Evolutionary conservation across 495 filamentous ascomycete genomes (phyloP).

Genomic region (Staphylotrichum longicolle): DNA sequence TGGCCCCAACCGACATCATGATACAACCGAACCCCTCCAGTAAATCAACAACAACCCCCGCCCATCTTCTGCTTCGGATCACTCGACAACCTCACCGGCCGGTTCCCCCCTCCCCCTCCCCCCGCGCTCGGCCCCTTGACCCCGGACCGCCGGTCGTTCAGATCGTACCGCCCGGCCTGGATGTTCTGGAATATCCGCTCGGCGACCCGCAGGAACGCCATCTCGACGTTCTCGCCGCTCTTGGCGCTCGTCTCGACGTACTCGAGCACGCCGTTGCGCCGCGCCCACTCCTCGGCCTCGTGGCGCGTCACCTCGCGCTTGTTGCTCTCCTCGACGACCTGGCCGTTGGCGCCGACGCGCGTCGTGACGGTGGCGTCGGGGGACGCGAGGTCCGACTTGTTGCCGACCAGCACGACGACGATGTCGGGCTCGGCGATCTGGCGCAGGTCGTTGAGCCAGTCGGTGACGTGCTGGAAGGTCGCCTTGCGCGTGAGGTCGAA

Average conservation of each 20-base stretch:
- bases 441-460: constrained; percentile 90
- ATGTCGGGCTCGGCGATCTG: constrained; percentile 93
- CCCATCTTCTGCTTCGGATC: constrained; percentile 7
- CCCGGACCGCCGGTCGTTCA: constrained; percentile 91
- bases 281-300: constrained; percentile 88
- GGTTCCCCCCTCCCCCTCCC: constrained; percentile 40
- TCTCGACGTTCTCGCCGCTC: constrained; percentile 87
- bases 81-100: constrained; percentile 41
- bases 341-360: background rate
- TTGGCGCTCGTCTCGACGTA: constrained; percentile 98
- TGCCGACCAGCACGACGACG: constrained; percentile 89
- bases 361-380: constrained; percentile 13
- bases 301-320: constrained; percentile 71
- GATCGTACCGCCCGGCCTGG: constrained; percentile 85
- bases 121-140: constrained; percentile 62
- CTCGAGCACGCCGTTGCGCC: constrained; percentile 72
- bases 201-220: constrained; percentile 87
- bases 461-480: constrained; percentile 81
- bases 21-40: background rate
- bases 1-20: background rate
- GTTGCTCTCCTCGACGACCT: constrained; percentile 38
- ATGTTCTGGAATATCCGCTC: constrained; percentile 95
- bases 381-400: constrained; percentile 79
- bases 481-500: constrained; percentile 85
- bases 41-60: constrained; percentile 22